Evolutionary conservation across 2,329 filamentous ascomycete genomes (phyloP).

Genomic region (Tolypocladium paradoxum): DNA sequence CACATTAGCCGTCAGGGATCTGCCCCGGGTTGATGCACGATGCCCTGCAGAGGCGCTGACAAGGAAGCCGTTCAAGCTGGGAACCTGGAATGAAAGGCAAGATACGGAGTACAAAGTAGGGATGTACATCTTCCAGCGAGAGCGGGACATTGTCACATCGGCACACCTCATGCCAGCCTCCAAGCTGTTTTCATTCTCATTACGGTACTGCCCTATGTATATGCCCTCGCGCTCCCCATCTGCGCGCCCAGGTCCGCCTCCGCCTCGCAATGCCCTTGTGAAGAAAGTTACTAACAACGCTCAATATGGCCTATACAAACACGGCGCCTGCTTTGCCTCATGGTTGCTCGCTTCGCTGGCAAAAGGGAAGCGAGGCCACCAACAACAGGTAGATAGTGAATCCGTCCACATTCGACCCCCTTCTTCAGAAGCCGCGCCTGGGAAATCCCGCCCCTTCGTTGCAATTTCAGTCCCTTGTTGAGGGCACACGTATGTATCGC

Average conservation of each 20-base stretch:
- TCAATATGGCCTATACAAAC: constrained; percentile 12
- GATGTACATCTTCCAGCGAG: not conserved
- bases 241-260: not conserved
- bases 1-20: no score
- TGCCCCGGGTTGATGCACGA: not conserved
- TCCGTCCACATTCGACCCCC: not conserved
- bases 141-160: not conserved
- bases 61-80: not conserved
- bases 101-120: no score
- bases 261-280: not conserved
- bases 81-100: no score
- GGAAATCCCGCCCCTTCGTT: not conserved
- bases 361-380: not conserved
- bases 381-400: not conserved
- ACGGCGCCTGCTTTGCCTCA: constrained; percentile 5
- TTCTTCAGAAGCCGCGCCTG: not conserved
- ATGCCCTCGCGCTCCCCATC: not conserved
- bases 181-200: not conserved
- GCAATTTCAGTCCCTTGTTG: not conserved
- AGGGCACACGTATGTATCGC: not conserved
- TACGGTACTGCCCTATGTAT: not conserved
- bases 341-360: not conserved
- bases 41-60: not conserved
- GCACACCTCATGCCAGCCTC: not conserved
- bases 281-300: constrained; percentile 3